These are phyloP conservation scores for Aureobasidium mangrovei DNA, from an alignment of 2,329 filamentous ascomycete species.

Conservation along the genomic window DNA sequence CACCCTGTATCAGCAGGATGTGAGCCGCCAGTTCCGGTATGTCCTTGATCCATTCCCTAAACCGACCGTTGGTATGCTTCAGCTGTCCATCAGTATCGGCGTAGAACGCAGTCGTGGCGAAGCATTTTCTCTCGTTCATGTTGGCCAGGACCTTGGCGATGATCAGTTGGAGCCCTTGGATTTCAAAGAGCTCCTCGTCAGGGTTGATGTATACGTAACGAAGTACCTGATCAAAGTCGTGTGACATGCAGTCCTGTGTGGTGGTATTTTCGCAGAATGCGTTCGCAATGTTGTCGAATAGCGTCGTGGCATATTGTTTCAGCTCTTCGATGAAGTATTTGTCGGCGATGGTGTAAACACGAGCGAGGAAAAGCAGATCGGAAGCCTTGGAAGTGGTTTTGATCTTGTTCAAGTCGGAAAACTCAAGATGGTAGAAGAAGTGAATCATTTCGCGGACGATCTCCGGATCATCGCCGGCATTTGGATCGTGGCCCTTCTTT, in stretches of 20 bases:
- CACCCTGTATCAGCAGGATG: neutral
- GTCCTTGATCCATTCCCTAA: neutral
- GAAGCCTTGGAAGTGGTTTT: neutral
- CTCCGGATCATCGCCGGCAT: neutral
- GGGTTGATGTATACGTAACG: neutral
- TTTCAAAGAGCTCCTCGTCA: neutral
- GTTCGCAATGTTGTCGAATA: neutral
- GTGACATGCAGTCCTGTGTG: neutral
- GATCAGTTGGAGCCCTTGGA: neutral
- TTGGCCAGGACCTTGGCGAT: neutral
- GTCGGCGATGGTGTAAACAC: neutral
- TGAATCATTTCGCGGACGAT: neutral
- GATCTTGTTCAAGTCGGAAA: neutral
- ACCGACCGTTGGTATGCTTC: neutral
- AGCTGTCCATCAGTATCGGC: neutral
- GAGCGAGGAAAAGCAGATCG: neutral
- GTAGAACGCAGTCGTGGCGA: neutral
- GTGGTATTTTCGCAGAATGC: neutral
- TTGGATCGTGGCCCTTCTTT: no score
- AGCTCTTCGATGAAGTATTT: neutral
- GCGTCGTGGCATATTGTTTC: neutral
- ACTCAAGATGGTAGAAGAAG: constrained; percentile 1
- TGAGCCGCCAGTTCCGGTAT: neutral
- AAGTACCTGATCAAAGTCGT: neutral
- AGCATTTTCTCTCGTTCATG: neutral